Evolutionary conservation across 305 asterid genomes (phyloP).

Genomic region (Solanum chacoense): DNA sequence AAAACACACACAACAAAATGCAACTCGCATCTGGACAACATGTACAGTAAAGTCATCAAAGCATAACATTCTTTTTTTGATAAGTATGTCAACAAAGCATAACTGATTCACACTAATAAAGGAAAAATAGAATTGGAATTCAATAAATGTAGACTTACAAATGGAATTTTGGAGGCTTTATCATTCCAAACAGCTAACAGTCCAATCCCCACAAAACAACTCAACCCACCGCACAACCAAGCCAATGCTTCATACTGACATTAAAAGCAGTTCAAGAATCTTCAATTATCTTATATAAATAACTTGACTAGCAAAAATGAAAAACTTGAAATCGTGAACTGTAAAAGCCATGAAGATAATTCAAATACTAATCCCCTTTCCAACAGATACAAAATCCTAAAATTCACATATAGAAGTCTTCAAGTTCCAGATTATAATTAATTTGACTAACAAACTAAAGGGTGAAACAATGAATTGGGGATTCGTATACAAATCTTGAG

Average conservation of each 20-base stretch:
- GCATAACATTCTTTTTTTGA: background rate
- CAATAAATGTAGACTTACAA: constrained; percentile 40
- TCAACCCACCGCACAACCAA: constrained; percentile 84
- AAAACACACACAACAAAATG: background rate
- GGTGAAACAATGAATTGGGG: background rate
- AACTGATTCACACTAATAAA: background rate
- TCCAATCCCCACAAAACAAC: constrained; percentile 68
- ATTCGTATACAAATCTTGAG: background rate
- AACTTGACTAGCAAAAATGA: background rate
- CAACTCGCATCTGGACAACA: background rate
- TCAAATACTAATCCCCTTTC: background rate
- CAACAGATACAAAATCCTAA: background rate
- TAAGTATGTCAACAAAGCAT: background rate
- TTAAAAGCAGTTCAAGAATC: background rate
- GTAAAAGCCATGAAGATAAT: background rate
- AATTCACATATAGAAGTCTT: background rate
- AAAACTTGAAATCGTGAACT: background rate
- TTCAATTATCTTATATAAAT: background rate
- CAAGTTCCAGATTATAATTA: background rate
- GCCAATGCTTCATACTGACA: constrained; percentile 85
- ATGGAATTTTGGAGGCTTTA: constrained; percentile 87
- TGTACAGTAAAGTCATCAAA: background rate
- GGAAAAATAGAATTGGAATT: background rate
- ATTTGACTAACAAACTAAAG: background rate
- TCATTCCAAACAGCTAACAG: constrained; percentile 77